These are phyloP conservation scores for Beauveria sp. DNA, from an alignment of 2,329 filamentous ascomycete species.

Conservation along the genomic window DNA sequence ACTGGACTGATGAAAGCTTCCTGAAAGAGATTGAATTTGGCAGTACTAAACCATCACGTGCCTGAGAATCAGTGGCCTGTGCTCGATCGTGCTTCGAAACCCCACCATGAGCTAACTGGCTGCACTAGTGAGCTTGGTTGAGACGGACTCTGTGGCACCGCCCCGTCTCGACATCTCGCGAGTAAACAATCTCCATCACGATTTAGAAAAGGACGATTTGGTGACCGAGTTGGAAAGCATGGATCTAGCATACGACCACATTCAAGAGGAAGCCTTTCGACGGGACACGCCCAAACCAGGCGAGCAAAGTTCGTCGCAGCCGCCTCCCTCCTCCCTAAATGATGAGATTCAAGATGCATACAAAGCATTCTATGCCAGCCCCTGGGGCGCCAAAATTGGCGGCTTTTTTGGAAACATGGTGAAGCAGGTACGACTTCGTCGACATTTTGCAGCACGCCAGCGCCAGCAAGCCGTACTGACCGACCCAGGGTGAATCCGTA, in stretches of 20 bases:
- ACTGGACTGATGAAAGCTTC: too few species aligned
- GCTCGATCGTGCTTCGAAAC: slow-evolving; percentile 6
- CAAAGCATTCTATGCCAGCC: slow-evolving; percentile 82
- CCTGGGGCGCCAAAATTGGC: slow-evolving; percentile 83
- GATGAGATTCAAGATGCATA: slow-evolving; percentile 91
- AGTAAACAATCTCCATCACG: background rate
- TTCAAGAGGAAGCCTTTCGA: slow-evolving; percentile 71
- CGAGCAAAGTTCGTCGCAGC: slow-evolving; percentile 32
- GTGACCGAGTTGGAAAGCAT: slow-evolving; percentile 39
- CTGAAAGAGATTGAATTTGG: background rate
- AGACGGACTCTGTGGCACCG: background rate
- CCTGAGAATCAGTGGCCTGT: background rate
- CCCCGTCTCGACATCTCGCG: background rate
- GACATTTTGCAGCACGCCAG: background rate
- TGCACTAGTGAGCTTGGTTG: background rate
- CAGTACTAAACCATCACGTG: background rate
- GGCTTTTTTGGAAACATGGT: slow-evolving; percentile 87
- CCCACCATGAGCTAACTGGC: slow-evolving; percentile 6
- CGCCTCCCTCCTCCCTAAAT: slow-evolving; percentile 57
- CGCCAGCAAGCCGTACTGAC: background rate
- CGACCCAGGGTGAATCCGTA: slow-evolving; percentile 60
- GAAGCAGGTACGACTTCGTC: slow-evolving; percentile 61
- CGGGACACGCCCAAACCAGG: slow-evolving; percentile 40
- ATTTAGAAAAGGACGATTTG: background rate
- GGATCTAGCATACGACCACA: slow-evolving; percentile 97